Base-by-base conservation (phyloP, 1,284 basidiomycete species). In the Butyriboletus appendiculatus region DNA sequence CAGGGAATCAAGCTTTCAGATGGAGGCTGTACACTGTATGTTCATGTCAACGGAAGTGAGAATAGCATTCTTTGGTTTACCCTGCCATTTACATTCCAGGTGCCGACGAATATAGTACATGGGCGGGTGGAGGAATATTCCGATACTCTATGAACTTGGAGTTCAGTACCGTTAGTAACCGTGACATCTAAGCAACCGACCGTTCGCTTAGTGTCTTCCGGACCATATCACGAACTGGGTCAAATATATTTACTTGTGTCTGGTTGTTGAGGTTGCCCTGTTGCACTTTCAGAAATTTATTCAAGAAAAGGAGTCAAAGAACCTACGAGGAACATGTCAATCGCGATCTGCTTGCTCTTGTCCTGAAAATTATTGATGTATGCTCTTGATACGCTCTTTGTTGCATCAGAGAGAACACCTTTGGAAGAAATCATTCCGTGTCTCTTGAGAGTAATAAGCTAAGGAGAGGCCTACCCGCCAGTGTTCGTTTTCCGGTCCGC, bases 321-420 rank as follows among this genome's bases (percentile, higher is more conserved):
- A 53, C 84, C 51, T 55, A 94, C 94, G 59, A 99, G 78, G 61
- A 99, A 90, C 81, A 94, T 90, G 67, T 99, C 97, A 58, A 99
- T 98, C 0, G 96, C 93, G 18, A 83, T 75, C 66, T 99, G 97
- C 70, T 99, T 99, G 42, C 82, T 85, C 70, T 93, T 94, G 71
- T 99, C 97, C 62, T 96, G 92, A 69, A 99, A 98, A 68, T 98
- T 98, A 71, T 96, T 97, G 70, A 98, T 97, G 67, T 98, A 98
- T 52, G 96, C 95, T 54, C 95, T 83, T 15, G 86, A 89, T 20
- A 97, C 93, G 64, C 94, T 96, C 72, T 99, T 99, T 2, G 95
- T 97, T 5, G 96, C 96, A 73, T 99, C 95, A 18, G 94, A 95
- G 22, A 99, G 74, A 28, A 97, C 81, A 32, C 94, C 94, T 79